Evolutionary conservation across 768 basidiomycete species (phyloP).

Genomic region (Lentinula lateritia): DNA sequence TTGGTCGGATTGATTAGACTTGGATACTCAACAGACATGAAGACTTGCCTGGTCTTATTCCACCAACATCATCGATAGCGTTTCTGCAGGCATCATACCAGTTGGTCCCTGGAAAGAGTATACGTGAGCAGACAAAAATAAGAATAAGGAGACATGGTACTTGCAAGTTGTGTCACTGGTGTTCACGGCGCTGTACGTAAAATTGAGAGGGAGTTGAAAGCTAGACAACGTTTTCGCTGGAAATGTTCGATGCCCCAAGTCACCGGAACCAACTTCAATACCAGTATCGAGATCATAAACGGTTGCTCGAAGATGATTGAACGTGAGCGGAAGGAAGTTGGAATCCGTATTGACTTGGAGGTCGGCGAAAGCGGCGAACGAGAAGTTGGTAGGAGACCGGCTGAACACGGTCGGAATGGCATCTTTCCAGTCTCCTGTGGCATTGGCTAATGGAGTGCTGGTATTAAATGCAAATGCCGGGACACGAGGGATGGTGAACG

Average conservation of each 20-base stretch:
- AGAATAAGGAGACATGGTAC: slow-evolving; percentile 14
- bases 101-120: slow-evolving; percentile 47
- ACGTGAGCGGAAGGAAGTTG: slow-evolving; percentile 75
- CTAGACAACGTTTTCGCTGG: slow-evolving; percentile 63
- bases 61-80: slow-evolving; percentile 36
- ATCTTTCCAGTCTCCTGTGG: slow-evolving; percentile 51
- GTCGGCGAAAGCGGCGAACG: slow-evolving; percentile 73
- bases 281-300: slow-evolving; percentile 67
- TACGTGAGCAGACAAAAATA: slow-evolving; percentile 4
- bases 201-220: slow-evolving; percentile 73
- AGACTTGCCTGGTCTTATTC: slow-evolving; percentile 56
- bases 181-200: slow-evolving; percentile 78
- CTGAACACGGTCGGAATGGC: slow-evolving; percentile 57
- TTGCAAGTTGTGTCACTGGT: slow-evolving; percentile 79
- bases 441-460: slow-evolving; percentile 49
- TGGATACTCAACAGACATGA: neutral
- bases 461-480: slow-evolving; percentile 64
- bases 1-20: slow-evolving; percentile 7
- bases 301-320: slow-evolving; percentile 59
- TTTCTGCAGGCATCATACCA: slow-evolving; percentile 81
- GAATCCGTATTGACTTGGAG: slow-evolving; percentile 70
- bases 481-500: slow-evolving; percentile 79
- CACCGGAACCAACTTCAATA: slow-evolving; percentile 63
- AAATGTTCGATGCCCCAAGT: slow-evolving; percentile 50
- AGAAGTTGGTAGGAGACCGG: slow-evolving; percentile 81